Conservation (phyloP, 352 stramenopile genomes). For the Pythium graminicola region DNA sequence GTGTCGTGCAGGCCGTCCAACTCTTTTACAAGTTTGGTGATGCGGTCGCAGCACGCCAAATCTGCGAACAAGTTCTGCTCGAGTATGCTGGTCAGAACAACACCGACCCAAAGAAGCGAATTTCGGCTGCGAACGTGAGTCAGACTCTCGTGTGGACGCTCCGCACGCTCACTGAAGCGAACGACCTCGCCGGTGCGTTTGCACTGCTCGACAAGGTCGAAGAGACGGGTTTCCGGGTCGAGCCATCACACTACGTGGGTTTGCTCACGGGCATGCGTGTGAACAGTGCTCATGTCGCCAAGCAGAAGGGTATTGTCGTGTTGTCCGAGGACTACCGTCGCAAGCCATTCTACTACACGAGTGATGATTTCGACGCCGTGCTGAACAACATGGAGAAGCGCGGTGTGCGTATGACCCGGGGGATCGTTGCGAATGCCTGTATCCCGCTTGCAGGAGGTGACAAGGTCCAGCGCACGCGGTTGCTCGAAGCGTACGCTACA, state of each 20-base stretch:
- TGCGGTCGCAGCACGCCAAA: slow-evolving; percentile 24
- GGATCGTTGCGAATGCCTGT: slow-evolving; percentile 30
- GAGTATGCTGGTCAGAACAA: slow-evolving; percentile 27
- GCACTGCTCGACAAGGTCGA: slow-evolving; percentile 30
- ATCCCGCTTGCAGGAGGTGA: slow-evolving; percentile 33
- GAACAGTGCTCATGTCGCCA: slow-evolving; percentile 13
- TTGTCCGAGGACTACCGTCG: slow-evolving; percentile 8
- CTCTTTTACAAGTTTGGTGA: slow-evolving; percentile 51
- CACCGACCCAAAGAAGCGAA: slow-evolving; percentile 13
- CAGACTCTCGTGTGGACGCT: slow-evolving; percentile 25
- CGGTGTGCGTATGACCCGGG: slow-evolving; percentile 34
- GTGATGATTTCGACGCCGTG: slow-evolving; percentile 32
- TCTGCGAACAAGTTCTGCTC: slow-evolving; percentile 44
- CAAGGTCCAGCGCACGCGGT: slow-evolving; percentile 48
- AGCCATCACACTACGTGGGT: slow-evolving; percentile 36
- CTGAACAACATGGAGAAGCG: slow-evolving; percentile 36
- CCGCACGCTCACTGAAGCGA: slow-evolving; percentile 42
- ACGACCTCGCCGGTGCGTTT: slow-evolving; percentile 31
- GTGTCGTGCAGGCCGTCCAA: slow-evolving; percentile 32
- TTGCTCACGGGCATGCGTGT: slow-evolving; percentile 44
- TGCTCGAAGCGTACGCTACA: slow-evolving; percentile 45
- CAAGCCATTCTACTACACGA: slow-evolving; percentile 32
- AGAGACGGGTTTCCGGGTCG: slow-evolving; percentile 25
- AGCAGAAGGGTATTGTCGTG: slow-evolving; percentile 17
- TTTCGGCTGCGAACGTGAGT: slow-evolving; percentile 26